Evolutionary conservation across 2,329 filamentous ascomycete species (phyloP), one percentile per base, ranked within the genome.

Genomic region (Graphiopsis chlorocephala): DNA sequence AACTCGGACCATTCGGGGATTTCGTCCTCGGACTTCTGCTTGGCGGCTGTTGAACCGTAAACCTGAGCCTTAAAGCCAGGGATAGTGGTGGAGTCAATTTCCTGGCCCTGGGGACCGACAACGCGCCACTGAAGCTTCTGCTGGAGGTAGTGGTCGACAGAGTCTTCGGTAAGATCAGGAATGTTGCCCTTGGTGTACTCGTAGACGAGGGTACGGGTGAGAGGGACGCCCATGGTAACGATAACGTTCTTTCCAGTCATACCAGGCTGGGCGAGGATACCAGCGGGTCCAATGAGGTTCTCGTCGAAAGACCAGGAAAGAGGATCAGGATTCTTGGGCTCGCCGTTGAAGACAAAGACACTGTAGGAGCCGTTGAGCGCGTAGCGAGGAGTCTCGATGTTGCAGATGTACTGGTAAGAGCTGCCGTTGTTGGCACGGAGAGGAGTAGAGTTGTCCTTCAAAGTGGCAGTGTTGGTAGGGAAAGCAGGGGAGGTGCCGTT

Each of bases 311-410:
- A 72, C 87, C 88, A 90, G 0, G 74, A 70, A 7, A 68, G 68
- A 1, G 78, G 69, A 56, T 86, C 79, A 6, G 72, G 69, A 1
- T 82, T 52, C 14, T 64, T 64, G 48, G 70, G 79, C 1, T 81
- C 72, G 0, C 87, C 89, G 3, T 92, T 74, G 76, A 92, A 93
- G 64, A 93, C 80, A 72, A 88, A 85, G 35, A 93, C 79, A 65
- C 79, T 81, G 72, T 89, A 91, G 0, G 88, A 85, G 1, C 83
- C 84, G 17, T 83, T 80, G 10, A 90, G 76, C 1, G 85, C 85
- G 66, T 86, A 84, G 67, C 86, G 88, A 59, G 82, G 80, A 45
- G 88, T 85, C 31, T 81, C 79, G 53, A 93, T 82, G 70, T 90
- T 90, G 69, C 85, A 86, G 47, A 88, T 82, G 86, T 90, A 93